Conservation (phyloP, 2,329 filamentous ascomycete genomes). For the Talaromyces amestolkiae region DNA sequence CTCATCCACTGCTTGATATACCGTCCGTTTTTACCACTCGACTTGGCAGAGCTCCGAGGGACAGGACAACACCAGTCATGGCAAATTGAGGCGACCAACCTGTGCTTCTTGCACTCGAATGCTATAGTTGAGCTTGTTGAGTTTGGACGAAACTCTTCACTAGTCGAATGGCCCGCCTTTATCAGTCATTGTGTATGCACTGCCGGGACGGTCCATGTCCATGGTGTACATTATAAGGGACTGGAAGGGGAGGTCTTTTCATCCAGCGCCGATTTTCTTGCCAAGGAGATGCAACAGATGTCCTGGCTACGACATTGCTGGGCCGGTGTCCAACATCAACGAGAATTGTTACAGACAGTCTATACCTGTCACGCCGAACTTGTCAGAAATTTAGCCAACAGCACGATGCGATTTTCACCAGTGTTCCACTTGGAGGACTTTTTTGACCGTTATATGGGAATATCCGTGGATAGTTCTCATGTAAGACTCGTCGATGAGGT, state of each 20-base stretch:
- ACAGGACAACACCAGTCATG: slow-evolving; percentile 84
- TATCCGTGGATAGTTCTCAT: slow-evolving; percentile 71
- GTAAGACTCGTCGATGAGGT: slow-evolving; percentile 67
- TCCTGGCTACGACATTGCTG: slow-evolving; percentile 71
- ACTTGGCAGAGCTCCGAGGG: slow-evolving; percentile 74
- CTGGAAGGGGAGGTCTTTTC: slow-evolving; percentile 63
- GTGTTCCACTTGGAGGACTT: slow-evolving; percentile 86
- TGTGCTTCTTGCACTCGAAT: slow-evolving; percentile 83
- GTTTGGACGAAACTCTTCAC: slow-evolving; percentile 68
- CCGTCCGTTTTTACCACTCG: slow-evolving; percentile 79
- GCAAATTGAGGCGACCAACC: slow-evolving; percentile 87
- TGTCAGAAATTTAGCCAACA: slow-evolving; percentile 68
- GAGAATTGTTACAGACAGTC: slow-evolving; percentile 72
- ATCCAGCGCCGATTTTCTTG: slow-evolving; percentile 66
- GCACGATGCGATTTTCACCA: slow-evolving; percentile 69
- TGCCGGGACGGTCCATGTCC: slow-evolving; percentile 82
- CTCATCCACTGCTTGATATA: slow-evolving; percentile 84
- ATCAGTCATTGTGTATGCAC: slow-evolving; percentile 84
- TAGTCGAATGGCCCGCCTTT: slow-evolving; percentile 82
- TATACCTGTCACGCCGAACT: slow-evolving; percentile 77
- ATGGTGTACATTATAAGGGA: slow-evolving; percentile 75
- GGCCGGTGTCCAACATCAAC: slow-evolving; percentile 76
- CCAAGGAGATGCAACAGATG: slow-evolving; percentile 75
- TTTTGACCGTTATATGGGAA: slow-evolving; percentile 75
- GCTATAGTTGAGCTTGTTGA: slow-evolving; percentile 81